A percentile compares a stretch with the other conserved stretches of the same genome.
Evolutionary conservation across 2,329 filamentous ascomycete genomes (phyloP).

Genomic region (Phaeomoniella chlamydospora): DNA sequence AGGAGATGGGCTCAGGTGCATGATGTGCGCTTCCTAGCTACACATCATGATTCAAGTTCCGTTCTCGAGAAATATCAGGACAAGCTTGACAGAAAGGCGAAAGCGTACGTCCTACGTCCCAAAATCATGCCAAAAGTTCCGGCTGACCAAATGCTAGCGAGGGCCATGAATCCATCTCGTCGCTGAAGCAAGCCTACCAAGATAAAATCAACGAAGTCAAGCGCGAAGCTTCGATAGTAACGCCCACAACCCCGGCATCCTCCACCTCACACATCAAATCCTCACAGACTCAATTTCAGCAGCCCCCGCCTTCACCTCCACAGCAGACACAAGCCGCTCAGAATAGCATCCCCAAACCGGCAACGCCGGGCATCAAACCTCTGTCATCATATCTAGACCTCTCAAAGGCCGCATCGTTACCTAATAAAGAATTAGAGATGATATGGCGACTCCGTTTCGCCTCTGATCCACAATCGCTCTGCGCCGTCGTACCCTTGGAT

Average conservation of each 20-base stretch:
- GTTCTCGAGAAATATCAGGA: constrained; percentile 74
- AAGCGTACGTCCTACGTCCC: constrained; percentile 42
- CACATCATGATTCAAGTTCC: constrained; percentile 52
- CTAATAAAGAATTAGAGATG: constrained; percentile 66
- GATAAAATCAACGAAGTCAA: constrained; percentile 65
- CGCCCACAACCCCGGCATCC: constrained; percentile 4
- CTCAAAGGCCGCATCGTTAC: constrained; percentile 57
- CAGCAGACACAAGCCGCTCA: constrained; percentile 21
- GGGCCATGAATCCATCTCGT: constrained; percentile 44
- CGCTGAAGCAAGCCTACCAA: constrained; percentile 65
- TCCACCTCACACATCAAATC: constrained; percentile 5
- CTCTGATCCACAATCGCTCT: constrained; percentile 57
- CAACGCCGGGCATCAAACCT: constrained; percentile 41
- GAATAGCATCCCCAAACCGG: constrained; percentile 6
- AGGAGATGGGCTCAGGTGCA: constrained; percentile 83
- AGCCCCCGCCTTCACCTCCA: constrained; percentile 20
- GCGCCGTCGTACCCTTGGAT: constrained; percentile 59
- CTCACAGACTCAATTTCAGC: constrained; percentile 10
- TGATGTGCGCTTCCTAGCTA: constrained; percentile 79
- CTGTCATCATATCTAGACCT: constrained; percentile 63
- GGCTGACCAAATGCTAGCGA: no score
- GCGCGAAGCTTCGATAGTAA: constrained; percentile 44
- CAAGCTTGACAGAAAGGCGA: constrained; percentile 73
- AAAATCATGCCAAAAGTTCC: neutral
- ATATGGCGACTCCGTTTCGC: constrained; percentile 87